A percentile compares a stretch with the other conserved stretches of the same genome.
These are phyloP conservation scores for Monosporascus sp. DNA, from an alignment of 2,329 filamentous ascomycete species.

Conservation along the genomic window DNA sequence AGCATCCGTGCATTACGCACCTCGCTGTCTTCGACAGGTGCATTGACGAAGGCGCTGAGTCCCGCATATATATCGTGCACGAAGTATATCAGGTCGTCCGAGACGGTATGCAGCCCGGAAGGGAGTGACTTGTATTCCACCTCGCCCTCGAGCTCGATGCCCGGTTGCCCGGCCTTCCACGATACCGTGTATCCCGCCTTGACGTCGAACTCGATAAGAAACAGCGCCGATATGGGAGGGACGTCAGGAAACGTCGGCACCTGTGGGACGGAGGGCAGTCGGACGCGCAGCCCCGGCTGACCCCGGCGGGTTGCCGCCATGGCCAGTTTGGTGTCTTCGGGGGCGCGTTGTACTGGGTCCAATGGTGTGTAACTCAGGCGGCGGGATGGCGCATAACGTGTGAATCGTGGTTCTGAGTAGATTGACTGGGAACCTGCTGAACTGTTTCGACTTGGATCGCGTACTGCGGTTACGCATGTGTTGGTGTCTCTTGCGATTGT, in stretches of 20 bases:
- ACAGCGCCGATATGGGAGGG: conserved; percentile 69
- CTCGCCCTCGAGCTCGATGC: conserved; percentile 73
- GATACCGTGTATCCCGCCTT: conserved; percentile 86
- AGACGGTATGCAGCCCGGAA: conserved; percentile 84
- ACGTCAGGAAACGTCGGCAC: conserved; percentile 37
- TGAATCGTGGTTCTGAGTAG: not conserved
- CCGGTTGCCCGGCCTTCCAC: conserved; percentile 73
- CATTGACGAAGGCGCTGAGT: conserved; percentile 86
- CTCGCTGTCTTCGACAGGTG: conserved; percentile 68
- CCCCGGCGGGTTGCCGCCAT: conserved; percentile 30
- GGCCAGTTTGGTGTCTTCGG: conserved; percentile 2
- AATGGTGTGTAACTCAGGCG: not conserved
- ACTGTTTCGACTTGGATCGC: not conserved
- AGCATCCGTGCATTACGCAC: conserved; percentile 89
- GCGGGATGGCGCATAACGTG: not conserved
- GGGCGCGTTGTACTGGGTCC: conserved; percentile 1
- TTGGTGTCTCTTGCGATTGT: not conserved
- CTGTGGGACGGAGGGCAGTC: conserved; percentile 25
- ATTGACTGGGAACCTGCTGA: not conserved
- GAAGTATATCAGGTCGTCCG: conserved; percentile 90
- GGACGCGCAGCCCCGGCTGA: conserved; percentile 29
- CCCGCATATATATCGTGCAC: conserved; percentile 81
- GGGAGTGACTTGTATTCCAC: conserved; percentile 97
- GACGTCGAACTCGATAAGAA: conserved; percentile 88
- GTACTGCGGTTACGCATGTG: not conserved